A percentile compares a stretch with the other conserved stretches of the same genome.
Evolutionary conservation across 2,329 filamentous ascomycete genomes (phyloP).

Genomic region (Aspergillus vadensis): DNA sequence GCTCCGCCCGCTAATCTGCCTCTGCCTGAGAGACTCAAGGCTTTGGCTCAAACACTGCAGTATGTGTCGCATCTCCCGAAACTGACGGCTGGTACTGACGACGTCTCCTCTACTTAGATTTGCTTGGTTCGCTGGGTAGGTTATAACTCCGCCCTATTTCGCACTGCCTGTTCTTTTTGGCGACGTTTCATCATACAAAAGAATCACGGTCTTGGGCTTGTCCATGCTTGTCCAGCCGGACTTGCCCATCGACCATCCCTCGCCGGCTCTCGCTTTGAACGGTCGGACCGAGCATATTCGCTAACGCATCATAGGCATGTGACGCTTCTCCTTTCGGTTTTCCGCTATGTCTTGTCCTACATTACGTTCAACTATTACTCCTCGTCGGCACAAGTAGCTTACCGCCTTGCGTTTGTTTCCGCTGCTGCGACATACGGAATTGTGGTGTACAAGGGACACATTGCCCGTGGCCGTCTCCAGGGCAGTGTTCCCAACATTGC

Average conservation of each 20-base stretch:
- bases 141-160: constrained; percentile 32
- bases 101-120: constrained; percentile 47
- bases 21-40: constrained; percentile 71
- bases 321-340: constrained; percentile 76
- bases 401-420: constrained; percentile 86
- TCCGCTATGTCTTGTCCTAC: constrained; percentile 83
- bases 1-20: constrained; percentile 70
- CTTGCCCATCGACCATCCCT: constrained; percentile 9
- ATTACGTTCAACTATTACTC: constrained; percentile 85
- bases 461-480: constrained; percentile 76
- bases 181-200: neutral
- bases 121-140: constrained; percentile 80
- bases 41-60: constrained; percentile 85
- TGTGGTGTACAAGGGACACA: constrained; percentile 96
- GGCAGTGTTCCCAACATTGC: constrained; percentile 63
- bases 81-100: constrained; percentile 21
- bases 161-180: neutral
- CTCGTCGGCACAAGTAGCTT: constrained; percentile 75
- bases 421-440: constrained; percentile 94
- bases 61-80: constrained; percentile 60
- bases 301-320: constrained; percentile 67
- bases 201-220: neutral
- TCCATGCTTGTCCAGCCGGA: neutral
- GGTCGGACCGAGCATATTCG: constrained; percentile 7
- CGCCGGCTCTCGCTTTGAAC: neutral